Base-by-base conservation (phyloP, 371 early-diverging fungal genomes). In the Umbelopsis sp. region DNA sequence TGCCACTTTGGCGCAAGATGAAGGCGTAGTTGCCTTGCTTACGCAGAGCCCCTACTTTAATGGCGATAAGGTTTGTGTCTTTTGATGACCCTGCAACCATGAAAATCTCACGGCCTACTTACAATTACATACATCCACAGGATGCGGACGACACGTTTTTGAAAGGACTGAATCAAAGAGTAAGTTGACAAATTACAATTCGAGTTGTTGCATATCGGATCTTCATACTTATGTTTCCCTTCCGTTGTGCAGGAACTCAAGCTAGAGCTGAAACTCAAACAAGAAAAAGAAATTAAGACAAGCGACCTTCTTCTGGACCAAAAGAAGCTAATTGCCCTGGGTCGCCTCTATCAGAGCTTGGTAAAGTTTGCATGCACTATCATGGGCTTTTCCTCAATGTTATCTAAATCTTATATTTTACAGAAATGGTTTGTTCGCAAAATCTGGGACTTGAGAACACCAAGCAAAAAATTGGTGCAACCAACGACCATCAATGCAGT, bases 301-400 rank as follows among this genome's bases (percentile, higher is more conserved):
- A 86, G 86, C 63, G 97, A 97, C 70, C 82, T 97, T 5, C 85
- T 97, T 9, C 91, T 96, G 68, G 97, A 97, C 62, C 76, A 79
- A 18, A 92, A 92, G 65, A 92, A 88, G 52, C 71, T 96, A 41
- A 84, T 89, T 65, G 78, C 87, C 7, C 66, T 96, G 9, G 96
- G 94, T 1, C 83, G 88, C 71, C 76, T 96, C 65, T 92, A 94
- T 69, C 93, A 92, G 67, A 93, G 92, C 37, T 77, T 94, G 73
- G 94, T 94, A 76, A 75, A 84, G 63, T 45, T 20, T 75, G 66
- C 50, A 63, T 80, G 8, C 62, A 51, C 35, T 64, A 65, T 74
- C n/a, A 44, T 38, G 32, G 35, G 3, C 2, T 25, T 25, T 16
- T 48, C 8, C 16, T 52, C 4, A 9, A 24, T 44, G 14, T 48